Base-by-base conservation (phyloP, 108 stramenopile genomes). In the Skeletonema marinoi region DNA sequence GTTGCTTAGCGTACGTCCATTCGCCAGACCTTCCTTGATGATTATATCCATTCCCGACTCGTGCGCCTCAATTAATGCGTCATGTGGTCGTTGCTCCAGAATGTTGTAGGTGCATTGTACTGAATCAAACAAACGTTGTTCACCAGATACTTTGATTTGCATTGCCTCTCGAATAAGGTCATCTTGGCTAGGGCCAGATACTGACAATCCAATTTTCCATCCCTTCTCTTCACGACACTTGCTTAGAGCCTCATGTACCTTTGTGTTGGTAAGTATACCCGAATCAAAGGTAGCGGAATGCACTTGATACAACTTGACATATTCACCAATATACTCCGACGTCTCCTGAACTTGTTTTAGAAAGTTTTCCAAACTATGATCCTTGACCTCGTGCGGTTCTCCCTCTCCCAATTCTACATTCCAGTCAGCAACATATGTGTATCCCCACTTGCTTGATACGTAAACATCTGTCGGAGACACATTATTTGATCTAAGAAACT, bases 31-130 rank as follows among this genome's bases (percentile, higher is more conserved):
- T 71, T 94, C 93, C 71, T 94, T 94, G 73, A 94, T 85, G 48
- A 94, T 90, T 48, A 94, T 81, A 74, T 90, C 89, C 83, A 88
- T 78, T 3, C 93, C 93, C 0, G 70, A 62, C 35, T 83, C 50
- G 35, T 83, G 78, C 13, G 93, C 93, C 67, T 87, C 85, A 38
- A 81, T 21, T 19, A 94, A 71, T 41, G 81, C 79, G 9, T 48
- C 36, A 8, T 64, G 77, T 19, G 90, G 84, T 7, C 84, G 76
- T 76, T 94, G 93, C 51, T 94, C 93, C 46, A 92, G 46, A 19
- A 89, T 54, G 69, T 94, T 94, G 85, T 78, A 94, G 25, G 93
- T 94, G 48, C 89, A 91, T 84, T 94, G 93, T 10, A 94, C 89
- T 2, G 90, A 90, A 66, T 92, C 93, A 83, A 94, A 93, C 29